Base-by-base conservation (phyloP, 2,329 filamentous ascomycete species). In the Claviceps lovelessii region DNA sequence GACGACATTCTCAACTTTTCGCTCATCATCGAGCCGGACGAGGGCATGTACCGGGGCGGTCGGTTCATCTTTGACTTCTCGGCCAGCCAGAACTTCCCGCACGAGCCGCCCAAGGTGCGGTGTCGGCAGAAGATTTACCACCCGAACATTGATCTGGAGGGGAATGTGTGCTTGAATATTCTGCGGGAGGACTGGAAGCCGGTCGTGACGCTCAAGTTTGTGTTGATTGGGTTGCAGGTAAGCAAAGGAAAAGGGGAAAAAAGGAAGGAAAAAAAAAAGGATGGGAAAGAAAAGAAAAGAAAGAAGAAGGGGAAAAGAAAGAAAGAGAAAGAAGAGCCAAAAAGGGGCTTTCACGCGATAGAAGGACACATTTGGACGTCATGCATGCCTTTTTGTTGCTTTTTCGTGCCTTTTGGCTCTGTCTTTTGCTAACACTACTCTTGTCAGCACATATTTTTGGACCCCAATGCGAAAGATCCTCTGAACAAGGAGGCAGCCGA, bases 41-140 rank as follows among this genome's bases (percentile, higher is more conserved):
- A 93, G 76, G 83, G 83, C 69, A 82, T 83, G 76, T 98, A 98
- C 79, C 89, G 90, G 66, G 83, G 83, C 62, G 91, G 91, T 55
- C 76, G 77, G 57, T 98, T 97, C 73, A 83, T 84, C 57, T 98
- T 98, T 71, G 86, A 81, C 60, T 97, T 98, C 72, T 80, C 81
- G 59, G 95, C 98, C 74, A 90, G 88, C 71, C 87, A 91, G 67
- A 93, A 87, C 74, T 98, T 95, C 72, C 93, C 93, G 0, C 93
- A 97, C 73, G 90, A 97, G 69, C 90, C 93, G 59, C 93, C 93
- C 23, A 97, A 97, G 73, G 93, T 98, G 63, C 93, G 88, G 66
- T 97, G 93, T 74, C 86, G 84, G 62, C 88, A 98, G 73, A 97
- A 95, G 77, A 97, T 98, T 64, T 98, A 98, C 74, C 93, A 98